These are phyloP conservation scores for Fusarium penzigii DNA, from an alignment of 2,329 filamentous ascomycete genomes.

Conservation along the genomic window DNA sequence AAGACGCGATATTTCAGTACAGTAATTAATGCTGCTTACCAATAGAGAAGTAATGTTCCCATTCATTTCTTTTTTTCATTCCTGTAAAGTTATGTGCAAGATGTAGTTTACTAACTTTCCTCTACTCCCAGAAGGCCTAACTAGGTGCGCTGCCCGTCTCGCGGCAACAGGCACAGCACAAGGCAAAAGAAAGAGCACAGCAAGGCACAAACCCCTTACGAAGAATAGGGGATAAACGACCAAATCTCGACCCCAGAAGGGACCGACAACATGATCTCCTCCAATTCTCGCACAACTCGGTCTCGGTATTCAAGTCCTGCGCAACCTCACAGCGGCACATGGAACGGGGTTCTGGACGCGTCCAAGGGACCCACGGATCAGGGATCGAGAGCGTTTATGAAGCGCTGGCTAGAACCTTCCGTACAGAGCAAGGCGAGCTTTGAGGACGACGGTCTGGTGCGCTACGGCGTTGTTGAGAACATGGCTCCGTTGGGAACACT, in stretches of 20 bases:
- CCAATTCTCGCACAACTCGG: constrained; percentile 51
- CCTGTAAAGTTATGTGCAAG: neutral
- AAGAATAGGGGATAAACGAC: constrained; percentile 16
- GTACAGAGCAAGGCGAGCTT: constrained; percentile 69
- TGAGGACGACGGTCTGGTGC: constrained; percentile 73
- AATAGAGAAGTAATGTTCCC: constrained; percentile 30
- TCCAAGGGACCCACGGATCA: constrained; percentile 34
- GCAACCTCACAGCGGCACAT: constrained; percentile 33
- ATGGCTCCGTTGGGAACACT: constrained; percentile 80
- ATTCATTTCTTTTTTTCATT: neutral
- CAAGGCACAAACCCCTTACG: neutral
- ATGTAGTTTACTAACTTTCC: constrained; percentile 15
- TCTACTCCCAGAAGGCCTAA: constrained; percentile 24
- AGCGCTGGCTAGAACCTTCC: constrained; percentile 59
- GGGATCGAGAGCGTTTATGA: constrained; percentile 51
- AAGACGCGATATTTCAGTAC: constrained; percentile 35
- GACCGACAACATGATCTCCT: constrained; percentile 38
- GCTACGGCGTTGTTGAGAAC: constrained; percentile 75
- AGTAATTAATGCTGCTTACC: constrained; percentile 35
- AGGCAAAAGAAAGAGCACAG: constrained; percentile 12
- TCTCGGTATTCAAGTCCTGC: constrained; percentile 60
- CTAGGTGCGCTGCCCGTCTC: constrained; percentile 34
- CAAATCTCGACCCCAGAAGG: constrained; percentile 9
- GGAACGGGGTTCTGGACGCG: constrained; percentile 39
- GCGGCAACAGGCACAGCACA: constrained; percentile 23